Conservation (phyloP, 2,329 filamentous ascomycete genomes). For the Shiraia sp. region DNA sequence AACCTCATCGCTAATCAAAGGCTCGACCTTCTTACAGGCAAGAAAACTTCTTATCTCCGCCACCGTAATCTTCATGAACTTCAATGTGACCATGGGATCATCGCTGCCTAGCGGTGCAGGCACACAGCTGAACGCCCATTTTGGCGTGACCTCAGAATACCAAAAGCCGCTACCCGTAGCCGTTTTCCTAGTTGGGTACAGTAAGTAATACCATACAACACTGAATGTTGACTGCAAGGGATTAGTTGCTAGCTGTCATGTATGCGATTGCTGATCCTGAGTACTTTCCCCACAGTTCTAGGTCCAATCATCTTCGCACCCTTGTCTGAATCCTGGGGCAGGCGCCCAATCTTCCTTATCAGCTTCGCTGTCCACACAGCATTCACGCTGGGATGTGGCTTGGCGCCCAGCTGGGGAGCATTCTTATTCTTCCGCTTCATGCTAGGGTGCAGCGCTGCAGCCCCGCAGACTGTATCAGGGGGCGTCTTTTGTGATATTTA, state of each 20-base stretch:
- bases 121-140: neutral
- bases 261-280: neutral
- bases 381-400: neutral
- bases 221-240: too few species aligned
- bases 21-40: neutral
- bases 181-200: constrained; percentile 1
- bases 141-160: neutral
- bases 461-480: constrained; percentile 1
- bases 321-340: neutral
- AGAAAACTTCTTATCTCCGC: neutral
- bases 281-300: neutral
- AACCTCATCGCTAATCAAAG: too few species aligned
- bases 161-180: constrained; percentile 1
- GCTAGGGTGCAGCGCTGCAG: neutral
- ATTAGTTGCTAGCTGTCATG: too few species aligned
- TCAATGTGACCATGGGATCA: constrained; percentile 1
- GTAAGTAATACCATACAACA: neutral
- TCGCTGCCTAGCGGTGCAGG: neutral
- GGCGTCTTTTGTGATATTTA: constrained; percentile 1
- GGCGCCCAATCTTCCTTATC: neutral
- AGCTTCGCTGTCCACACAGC: constrained; percentile 1
- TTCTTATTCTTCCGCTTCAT: constrained; percentile 1
- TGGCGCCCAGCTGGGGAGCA: neutral
- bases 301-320: constrained; percentile 1
- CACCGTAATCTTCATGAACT: constrained; percentile 1